A percentile compares a stretch with the other conserved stretches of the same genome.
These are phyloP conservation scores for Ophiosphaerella herpotricha DNA, from an alignment of 2,329 filamentous ascomycete genomes.

Conservation along the genomic window DNA sequence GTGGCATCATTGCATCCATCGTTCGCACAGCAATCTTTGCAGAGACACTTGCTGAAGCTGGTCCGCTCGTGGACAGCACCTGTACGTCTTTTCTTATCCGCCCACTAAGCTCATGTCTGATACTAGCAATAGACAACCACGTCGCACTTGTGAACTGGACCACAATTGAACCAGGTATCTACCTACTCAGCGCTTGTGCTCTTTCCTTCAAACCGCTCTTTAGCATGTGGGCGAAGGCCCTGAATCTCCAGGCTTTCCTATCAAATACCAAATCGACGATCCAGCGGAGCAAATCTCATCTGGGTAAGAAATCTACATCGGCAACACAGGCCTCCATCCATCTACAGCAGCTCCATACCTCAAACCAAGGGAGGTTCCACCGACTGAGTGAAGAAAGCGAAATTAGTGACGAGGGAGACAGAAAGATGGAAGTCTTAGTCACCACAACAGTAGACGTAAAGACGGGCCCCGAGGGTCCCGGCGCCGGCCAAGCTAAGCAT, in stretches of 20 bases:
- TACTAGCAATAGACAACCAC: slow-evolving; percentile 7
- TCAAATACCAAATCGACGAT: slow-evolving; percentile 19
- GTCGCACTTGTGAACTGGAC: slow-evolving; percentile 29
- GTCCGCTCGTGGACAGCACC: slow-evolving; percentile 22
- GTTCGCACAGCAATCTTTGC: slow-evolving; percentile 28
- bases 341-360: not conserved
- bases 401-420: not conserved
- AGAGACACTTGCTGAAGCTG: slow-evolving; percentile 8
- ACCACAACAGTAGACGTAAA: slow-evolving; percentile 2
- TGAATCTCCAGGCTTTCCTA: slow-evolving; percentile 23
- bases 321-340: not conserved
- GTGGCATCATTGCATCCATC: slow-evolving; percentile 31
- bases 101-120: not conserved
- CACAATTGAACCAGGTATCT: slow-evolving; percentile 32
- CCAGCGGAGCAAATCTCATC: slow-evolving; percentile 1
- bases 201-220: slow-evolving; percentile 33
- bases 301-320: not conserved
- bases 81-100: slow-evolving; percentile 13
- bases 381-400: not conserved
- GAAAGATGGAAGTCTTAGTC: slow-evolving; percentile 2
- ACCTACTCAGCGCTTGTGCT: slow-evolving; percentile 29
- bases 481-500: not conserved
- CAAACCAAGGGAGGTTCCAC: not conserved
- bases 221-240: slow-evolving; percentile 20
- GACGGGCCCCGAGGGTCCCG: not conserved